phyloP scores from a whole-genome alignment of 257 asterid species.

The Nicotiana paniculata region DNA sequence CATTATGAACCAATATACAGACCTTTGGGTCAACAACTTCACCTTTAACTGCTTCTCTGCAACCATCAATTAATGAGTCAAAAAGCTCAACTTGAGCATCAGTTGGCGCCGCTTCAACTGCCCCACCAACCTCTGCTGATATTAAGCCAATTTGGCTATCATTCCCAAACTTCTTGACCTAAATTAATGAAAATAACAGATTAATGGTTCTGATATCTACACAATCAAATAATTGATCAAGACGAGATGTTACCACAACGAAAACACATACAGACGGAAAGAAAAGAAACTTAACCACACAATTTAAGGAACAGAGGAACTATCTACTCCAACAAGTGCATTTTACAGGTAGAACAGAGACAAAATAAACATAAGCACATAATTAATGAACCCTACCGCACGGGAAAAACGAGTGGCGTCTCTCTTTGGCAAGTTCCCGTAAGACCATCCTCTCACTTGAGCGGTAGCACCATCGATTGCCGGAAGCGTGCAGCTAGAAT shows the following conservation, averaged over 20 bases:
- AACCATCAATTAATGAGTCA: slow-evolving; percentile 89
- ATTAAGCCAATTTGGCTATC: slow-evolving; percentile 82
- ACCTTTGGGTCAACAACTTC: slow-evolving; percentile 75
- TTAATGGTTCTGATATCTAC: background rate
- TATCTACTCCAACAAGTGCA: background rate
- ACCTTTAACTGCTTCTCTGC: slow-evolving; percentile 78
- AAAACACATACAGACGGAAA: background rate
- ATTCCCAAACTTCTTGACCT: slow-evolving; percentile 95
- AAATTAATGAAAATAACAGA: slow-evolving; percentile 3
- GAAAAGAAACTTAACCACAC: background rate
- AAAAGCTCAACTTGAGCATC: slow-evolving; percentile 94
- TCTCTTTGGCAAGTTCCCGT: slow-evolving; percentile 88
- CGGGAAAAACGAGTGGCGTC: slow-evolving; percentile 95
- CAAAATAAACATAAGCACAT: background rate
- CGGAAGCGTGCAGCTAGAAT: slow-evolving; percentile 55
- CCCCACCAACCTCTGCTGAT: slow-evolving; percentile 92
- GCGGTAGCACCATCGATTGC: slow-evolving; percentile 93
- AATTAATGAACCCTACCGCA: slow-evolving; percentile 44
- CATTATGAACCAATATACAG: background rate
- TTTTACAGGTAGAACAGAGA: background rate
- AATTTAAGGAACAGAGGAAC: background rate
- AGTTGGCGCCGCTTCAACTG: slow-evolving; percentile 83
- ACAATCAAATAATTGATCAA: background rate
- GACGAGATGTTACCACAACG: background rate
- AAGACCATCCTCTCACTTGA: slow-evolving; percentile 96